Percentiles rank a stretch among this genome's conserved stretches.
Conservation (phyloP, 805 yeast genomes). For the Candida cerambycidarum region DNA sequence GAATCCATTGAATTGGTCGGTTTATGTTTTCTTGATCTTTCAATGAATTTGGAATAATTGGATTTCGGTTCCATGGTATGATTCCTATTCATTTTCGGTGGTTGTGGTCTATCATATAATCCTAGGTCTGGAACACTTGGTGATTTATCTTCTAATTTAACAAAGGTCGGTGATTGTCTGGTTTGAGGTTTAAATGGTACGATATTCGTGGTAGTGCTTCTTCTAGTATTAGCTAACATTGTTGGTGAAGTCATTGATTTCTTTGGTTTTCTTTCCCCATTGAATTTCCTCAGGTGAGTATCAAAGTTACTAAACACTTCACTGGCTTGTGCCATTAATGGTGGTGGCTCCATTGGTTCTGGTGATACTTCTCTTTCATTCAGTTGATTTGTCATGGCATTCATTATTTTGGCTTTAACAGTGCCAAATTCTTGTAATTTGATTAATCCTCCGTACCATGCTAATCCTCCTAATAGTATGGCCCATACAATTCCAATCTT, state of each 20-base stretch:
- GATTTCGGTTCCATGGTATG: constrained; percentile 18
- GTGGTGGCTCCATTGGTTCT: constrained; percentile 7
- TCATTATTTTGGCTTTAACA: not conserved
- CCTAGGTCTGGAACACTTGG: constrained; percentile 21
- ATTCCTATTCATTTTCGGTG: constrained; percentile 20
- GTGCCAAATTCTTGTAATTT: constrained; percentile 11
- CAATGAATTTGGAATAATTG: constrained; percentile 13
- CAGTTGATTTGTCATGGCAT: too few species aligned
- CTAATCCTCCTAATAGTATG: constrained; percentile 20
- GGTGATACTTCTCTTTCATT: not conserved
- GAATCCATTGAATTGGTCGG: constrained; percentile 12
- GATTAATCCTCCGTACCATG: constrained; percentile 32
- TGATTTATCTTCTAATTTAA: constrained; percentile 3
- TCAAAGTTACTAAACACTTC: constrained; percentile 7
- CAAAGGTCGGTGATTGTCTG: constrained; percentile 8
- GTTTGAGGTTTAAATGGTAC: constrained; percentile 21
- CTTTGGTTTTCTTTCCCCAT: constrained; percentile 1
- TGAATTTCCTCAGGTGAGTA: not conserved
- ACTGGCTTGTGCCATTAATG: constrained; percentile 12
- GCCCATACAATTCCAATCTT: constrained; percentile 27
- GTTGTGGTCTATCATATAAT: constrained; percentile 12
- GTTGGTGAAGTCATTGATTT: constrained; percentile 14
- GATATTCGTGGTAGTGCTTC: constrained; percentile 22
- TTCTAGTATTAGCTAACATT: constrained; percentile 13
- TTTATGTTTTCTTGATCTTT: constrained; percentile 13